phyloP scores from a whole-genome alignment of 768 basidiomycete genomes.

The Leccinum longicurvipes region DNA sequence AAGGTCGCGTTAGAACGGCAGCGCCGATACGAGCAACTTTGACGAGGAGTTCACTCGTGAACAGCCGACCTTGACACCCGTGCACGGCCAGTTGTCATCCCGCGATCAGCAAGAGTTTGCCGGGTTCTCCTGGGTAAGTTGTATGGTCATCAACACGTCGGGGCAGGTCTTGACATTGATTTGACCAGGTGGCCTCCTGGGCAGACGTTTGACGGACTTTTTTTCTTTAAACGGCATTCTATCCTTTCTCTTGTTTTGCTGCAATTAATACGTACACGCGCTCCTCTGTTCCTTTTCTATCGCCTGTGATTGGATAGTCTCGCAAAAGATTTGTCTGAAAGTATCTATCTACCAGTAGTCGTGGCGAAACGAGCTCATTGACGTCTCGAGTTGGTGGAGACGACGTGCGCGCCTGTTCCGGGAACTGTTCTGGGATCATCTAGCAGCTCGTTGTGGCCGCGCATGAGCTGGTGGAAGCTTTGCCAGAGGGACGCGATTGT shows the following conservation, averaged over 20 bases:
- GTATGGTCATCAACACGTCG: neutral
- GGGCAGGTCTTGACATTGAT: neutral
- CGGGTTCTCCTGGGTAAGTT: constrained; percentile 88
- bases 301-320: constrained; percentile 40
- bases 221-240: constrained; percentile 21
- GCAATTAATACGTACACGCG: constrained; percentile 32
- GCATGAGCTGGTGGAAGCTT: constrained; percentile 77
- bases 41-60: constrained; percentile 97
- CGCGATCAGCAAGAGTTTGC: constrained; percentile 95
- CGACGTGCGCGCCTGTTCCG: constrained; percentile 70
- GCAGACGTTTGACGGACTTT: constrained; percentile 47
- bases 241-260: constrained; percentile 31
- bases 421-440: constrained; percentile 41
- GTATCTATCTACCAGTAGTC: constrained; percentile 5
- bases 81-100: constrained; percentile 87
- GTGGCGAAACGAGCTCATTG: constrained; percentile 10
- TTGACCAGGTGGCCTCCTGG: constrained; percentile 44
- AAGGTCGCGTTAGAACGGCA: constrained; percentile 56
- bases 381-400: constrained; percentile 34
- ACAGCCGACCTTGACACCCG: constrained; percentile 95
- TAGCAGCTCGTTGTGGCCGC: constrained; percentile 38
- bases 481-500: constrained; percentile 86
- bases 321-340: constrained; percentile 23
- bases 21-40: constrained; percentile 89
- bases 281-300: constrained; percentile 22